phyloP scores from a whole-genome alignment of 148 eudicot genomes.

The Rhododendron mucronatum region DNA sequence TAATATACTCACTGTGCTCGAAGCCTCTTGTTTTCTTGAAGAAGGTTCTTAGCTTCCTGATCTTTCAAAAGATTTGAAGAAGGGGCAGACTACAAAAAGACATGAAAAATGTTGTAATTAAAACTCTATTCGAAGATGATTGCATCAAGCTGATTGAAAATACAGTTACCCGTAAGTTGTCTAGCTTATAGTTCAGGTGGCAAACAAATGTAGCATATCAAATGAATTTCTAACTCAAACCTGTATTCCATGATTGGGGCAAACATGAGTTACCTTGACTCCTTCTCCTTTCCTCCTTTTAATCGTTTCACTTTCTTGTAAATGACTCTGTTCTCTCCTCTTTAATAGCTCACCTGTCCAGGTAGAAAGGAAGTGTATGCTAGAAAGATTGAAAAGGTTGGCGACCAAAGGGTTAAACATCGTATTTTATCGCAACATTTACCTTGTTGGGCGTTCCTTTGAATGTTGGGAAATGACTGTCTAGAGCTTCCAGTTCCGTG shows the following conservation, averaged over 20 bases:
- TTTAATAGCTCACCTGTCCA: constrained; percentile 27
- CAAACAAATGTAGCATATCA: neutral
- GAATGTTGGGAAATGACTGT: constrained; percentile 8
- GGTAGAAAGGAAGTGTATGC: constrained; percentile 1
- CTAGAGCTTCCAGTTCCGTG: constrained; percentile 10
- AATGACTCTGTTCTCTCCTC: constrained; percentile 31
- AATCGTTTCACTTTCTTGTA: constrained; percentile 32
- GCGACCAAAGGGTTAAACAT: neutral
- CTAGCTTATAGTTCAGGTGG: neutral
- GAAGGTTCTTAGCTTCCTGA: constrained; percentile 26
- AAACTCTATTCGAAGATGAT: neutral
- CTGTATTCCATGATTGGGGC: constrained; percentile 20
- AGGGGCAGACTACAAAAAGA: constrained; percentile 31
- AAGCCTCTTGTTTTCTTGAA: constrained; percentile 51
- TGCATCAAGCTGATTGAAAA: neutral
- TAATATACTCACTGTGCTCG: constrained; percentile 44
- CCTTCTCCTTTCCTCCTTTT: constrained; percentile 18
- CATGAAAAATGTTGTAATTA: neutral
- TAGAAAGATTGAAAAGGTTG: neutral
- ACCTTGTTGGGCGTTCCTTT: constrained; percentile 22
- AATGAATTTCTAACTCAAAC: constrained; percentile 11
- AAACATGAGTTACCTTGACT: constrained; percentile 15
- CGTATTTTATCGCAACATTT: neutral
- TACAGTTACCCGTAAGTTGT: neutral
- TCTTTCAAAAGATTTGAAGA: constrained; percentile 16